These are phyloP conservation scores for Paecilomyces fulvus DNA, from an alignment of 2,329 filamentous ascomycete species.

Conservation along the genomic window DNA sequence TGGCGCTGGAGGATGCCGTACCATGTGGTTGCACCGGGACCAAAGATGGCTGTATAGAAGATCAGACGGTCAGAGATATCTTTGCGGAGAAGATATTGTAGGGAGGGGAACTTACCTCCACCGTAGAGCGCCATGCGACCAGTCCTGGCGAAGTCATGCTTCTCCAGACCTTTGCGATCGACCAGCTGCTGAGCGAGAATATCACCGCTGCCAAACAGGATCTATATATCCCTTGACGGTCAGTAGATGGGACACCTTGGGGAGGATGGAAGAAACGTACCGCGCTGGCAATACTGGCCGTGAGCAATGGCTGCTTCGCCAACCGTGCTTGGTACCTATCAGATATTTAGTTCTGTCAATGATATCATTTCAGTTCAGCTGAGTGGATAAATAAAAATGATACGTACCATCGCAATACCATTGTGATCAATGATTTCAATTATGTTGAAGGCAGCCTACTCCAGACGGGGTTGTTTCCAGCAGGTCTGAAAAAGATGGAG, in stretches of 20 bases:
- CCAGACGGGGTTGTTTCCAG: neutral
- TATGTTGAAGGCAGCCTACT: neutral
- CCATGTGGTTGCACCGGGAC: conserved; percentile 80
- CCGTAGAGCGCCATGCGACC: conserved; percentile 43
- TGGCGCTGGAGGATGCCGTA: conserved; percentile 68
- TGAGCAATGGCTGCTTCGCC: conserved; percentile 73
- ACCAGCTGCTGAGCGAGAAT: conserved; percentile 83
- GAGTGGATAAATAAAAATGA: neutral
- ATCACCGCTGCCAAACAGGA: conserved; percentile 91
- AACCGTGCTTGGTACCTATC: conserved; percentile 77
- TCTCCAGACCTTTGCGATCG: conserved; percentile 66
- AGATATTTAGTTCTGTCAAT: conserved; percentile 4
- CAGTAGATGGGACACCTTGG: neutral
- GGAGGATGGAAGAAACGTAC: conserved; percentile 29
- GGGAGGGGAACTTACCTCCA: conserved; percentile 30
- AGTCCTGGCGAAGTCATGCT: conserved; percentile 56
- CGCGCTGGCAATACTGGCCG: conserved; percentile 81
- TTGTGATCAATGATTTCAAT: conserved; percentile 1
- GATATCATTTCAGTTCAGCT: neutral
- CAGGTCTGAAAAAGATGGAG: neutral
- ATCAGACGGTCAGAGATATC: neutral
- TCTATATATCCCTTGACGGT: conserved; percentile 28
- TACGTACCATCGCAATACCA: conserved; percentile 31
- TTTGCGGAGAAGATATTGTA: conserved; percentile 1
- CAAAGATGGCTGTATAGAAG: conserved; percentile 59